These are phyloP conservation scores for Naganishia liquefaciens DNA, from an alignment of 1,284 basidiomycete genomes.

Conservation along the genomic window DNA sequence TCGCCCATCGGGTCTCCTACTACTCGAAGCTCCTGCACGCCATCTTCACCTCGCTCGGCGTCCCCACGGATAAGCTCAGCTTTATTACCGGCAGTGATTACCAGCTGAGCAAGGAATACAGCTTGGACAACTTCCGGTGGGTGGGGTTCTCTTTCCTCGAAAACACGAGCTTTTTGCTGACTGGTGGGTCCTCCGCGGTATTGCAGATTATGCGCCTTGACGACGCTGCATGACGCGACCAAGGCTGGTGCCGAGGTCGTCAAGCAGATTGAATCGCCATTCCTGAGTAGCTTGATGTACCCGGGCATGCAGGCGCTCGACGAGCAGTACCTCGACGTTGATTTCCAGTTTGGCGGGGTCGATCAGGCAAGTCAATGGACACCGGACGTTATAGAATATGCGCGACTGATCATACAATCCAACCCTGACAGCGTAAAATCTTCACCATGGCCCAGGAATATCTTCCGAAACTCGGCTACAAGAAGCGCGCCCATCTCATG, in stretches of 20 bases:
- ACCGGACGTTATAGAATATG: too few relatives aligned
- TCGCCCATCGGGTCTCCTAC: constrained; percentile 85
- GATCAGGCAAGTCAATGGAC: constrained; percentile 77
- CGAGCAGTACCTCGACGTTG: constrained; percentile 92
- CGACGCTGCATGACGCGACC: constrained; percentile 94
- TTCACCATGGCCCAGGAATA: constrained; percentile 97
- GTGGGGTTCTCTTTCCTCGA: constrained; percentile 14
- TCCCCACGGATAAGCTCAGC: constrained; percentile 78
- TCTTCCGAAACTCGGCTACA: constrained; percentile 89
- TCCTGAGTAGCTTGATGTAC: constrained; percentile 90
- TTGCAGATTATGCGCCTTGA: constrained; percentile 71
- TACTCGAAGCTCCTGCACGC: constrained; percentile 80
- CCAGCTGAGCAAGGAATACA: constrained; percentile 90
- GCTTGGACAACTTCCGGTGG: constrained; percentile 82
- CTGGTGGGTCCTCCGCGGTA: background rate
- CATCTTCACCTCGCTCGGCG: constrained; percentile 83
- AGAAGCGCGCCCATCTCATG: constrained; percentile 96
- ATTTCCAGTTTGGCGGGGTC: constrained; percentile 98
- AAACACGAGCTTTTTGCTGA: background rate
- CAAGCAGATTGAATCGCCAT: constrained; percentile 90
- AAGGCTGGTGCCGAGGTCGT: constrained; percentile 99
- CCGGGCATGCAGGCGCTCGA: constrained; percentile 95
- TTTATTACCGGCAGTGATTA: constrained; percentile 81
- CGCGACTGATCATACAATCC: constrained; percentile 15
- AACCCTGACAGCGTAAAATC: constrained; percentile 77